These are phyloP conservation scores for Aspergillus nanangensis DNA, from an alignment of 495 filamentous ascomycete species.

Conservation along the genomic window DNA sequence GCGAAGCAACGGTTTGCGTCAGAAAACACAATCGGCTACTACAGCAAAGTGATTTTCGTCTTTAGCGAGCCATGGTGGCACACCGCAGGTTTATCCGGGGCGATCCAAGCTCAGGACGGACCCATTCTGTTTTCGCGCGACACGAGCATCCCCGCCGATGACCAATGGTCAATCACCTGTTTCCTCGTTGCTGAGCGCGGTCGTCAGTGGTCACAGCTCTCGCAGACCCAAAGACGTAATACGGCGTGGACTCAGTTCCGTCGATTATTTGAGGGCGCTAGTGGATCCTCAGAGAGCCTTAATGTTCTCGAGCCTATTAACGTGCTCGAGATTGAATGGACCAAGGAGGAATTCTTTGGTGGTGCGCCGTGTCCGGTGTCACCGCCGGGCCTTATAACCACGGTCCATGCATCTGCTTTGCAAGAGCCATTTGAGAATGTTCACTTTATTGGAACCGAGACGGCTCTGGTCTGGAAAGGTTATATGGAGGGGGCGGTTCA, in stretches of 20 bases:
- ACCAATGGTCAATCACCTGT: conserved; percentile 35
- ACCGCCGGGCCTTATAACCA: conserved; percentile 18
- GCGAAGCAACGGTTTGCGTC: conserved; percentile 13
- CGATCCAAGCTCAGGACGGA: conserved; percentile 20
- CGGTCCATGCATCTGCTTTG: conserved; percentile 15
- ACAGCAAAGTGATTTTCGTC: conserved; percentile 31
- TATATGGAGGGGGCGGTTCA: conserved; percentile 46
- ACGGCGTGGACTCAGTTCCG: conserved; percentile 9
- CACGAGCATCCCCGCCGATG: conserved; percentile 22
- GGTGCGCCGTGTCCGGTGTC: conserved; percentile 14
- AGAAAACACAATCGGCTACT: conserved; percentile 26
- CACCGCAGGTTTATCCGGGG: conserved; percentile 20
- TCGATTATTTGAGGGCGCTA: conserved; percentile 4
- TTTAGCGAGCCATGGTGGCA: conserved; percentile 42
- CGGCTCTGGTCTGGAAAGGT: conserved; percentile 34
- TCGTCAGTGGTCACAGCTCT: conserved; percentile 20
- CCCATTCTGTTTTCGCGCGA: conserved; percentile 34
- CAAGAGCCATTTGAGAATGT: conserved; percentile 22
- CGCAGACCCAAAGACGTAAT: conserved; percentile 9
- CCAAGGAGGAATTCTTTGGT: conserved; percentile 18
- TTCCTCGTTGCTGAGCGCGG: conserved; percentile 30
- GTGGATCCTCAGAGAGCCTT: background rate
- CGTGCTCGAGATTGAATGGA: conserved; percentile 24
- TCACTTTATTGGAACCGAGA: conserved; percentile 45
- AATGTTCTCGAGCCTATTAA: conserved; percentile 9